These are phyloP conservation scores for Sporothrix pallida DNA, from an alignment of 2,329 filamentous ascomycete genomes.

Conservation along the genomic window DNA sequence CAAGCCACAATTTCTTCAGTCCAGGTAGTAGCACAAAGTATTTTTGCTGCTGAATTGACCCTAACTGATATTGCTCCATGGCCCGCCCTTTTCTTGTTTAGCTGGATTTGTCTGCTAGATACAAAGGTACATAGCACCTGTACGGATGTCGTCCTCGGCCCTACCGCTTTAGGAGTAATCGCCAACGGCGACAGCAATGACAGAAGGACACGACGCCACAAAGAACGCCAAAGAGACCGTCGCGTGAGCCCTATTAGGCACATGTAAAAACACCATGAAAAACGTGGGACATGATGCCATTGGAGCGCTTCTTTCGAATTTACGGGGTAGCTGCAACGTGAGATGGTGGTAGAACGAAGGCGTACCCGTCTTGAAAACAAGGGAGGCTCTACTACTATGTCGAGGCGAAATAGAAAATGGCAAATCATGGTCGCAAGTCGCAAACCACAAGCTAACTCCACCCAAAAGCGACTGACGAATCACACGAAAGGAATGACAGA, in stretches of 20 bases:
- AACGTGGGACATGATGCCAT: conserved; percentile 14
- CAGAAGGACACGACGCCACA: not conserved
- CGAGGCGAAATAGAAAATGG: not conserved
- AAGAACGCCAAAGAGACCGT: not conserved
- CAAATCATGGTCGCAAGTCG: not conserved
- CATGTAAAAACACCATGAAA: not conserved
- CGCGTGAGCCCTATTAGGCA: not conserved
- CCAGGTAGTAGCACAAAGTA: no score
- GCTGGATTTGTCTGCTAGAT: not conserved
- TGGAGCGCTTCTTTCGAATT: not conserved
- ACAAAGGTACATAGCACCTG: not conserved
- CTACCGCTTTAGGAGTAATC: not conserved
- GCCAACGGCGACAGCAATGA: not conserved
- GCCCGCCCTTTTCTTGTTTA: not conserved
- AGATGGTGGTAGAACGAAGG: not conserved
- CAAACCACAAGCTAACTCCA: not conserved
- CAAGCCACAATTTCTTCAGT: conserved; percentile 4
- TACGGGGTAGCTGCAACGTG: no score
- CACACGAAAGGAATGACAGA: not conserved
- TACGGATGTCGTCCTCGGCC: not conserved
- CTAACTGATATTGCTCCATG: not conserved
- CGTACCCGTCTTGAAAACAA: not conserved
- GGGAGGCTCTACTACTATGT: not conserved
- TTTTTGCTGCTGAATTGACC: no score
- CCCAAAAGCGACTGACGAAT: not conserved